Evolutionary conservation across 2,329 filamentous ascomycete species (phyloP), one percentile per base, ranked within the genome.

Genomic region (Botrytis elliptica): DNA sequence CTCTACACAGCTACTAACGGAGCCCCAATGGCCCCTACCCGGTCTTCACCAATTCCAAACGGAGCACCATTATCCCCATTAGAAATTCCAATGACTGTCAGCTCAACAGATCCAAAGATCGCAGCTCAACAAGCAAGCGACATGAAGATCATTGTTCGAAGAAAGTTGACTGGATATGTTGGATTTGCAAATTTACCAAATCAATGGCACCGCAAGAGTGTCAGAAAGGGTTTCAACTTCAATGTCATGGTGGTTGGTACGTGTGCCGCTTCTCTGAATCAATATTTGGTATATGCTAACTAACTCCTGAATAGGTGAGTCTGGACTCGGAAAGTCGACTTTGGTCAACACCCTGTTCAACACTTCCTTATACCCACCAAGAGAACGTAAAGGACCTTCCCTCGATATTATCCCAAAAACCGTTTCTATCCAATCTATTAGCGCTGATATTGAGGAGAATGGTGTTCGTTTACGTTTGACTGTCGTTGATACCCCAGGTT

Each of bases 201-300:
- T 87, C 96, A 99, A 86, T 99, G 96, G 96, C 96, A 99, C 88
- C 95, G 96, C 85, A 99, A 99, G 92, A 98, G 95, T 90, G 96
- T 99, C 81, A 94, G 96, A 83, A 99, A 99, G 86, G 96, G 96
- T 76, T 99, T 99, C 90, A 99, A 98, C 90, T 99, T 99, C 89
- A 99, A 99, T 83, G 96, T 99, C 79, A 99, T 99, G 96, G 96
- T 99, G 85, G 96, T 99, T 85, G 96, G 96, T 98, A 88, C 82
- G 95, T 91, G 29, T 25, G 3, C 55, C 5, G 25, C 49, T 55
- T 55, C 25, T 63, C 1, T 63, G 22, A 3, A 62, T 8, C 7
- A 40, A 36, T 29, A 12, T 44, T 33, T 40, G 66, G 12, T 38
- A n/a, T n/a, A 18, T 73, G 18, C 77, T 81, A 69, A 80, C 72